Conservation (phyloP, 371 early-diverging fungal genomes). For the Mortierella sp. region DNA sequence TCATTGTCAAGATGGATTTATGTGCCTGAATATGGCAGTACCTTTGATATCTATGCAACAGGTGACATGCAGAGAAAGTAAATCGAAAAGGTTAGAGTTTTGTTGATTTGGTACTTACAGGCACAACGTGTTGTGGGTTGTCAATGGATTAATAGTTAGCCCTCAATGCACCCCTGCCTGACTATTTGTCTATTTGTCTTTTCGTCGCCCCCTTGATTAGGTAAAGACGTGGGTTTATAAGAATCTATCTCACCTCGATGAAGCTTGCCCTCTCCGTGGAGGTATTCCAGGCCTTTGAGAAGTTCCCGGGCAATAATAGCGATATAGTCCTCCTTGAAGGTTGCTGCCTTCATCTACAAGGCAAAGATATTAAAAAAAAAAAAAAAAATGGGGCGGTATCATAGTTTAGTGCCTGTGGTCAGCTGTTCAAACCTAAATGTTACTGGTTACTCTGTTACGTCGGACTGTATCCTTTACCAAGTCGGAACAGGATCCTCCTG, state of each 20-base stretch:
- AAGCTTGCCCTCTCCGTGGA: constrained; percentile 94
- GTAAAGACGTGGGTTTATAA: background rate
- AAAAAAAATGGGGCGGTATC: background rate
- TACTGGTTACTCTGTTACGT: background rate
- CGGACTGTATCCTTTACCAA: constrained; percentile 63
- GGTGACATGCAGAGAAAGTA: constrained; percentile 18
- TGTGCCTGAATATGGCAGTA: constrained; percentile 4
- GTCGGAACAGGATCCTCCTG: constrained; percentile 92
- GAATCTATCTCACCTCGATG: constrained; percentile 82
- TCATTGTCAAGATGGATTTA: background rate
- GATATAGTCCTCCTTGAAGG: constrained; percentile 89
- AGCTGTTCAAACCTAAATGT: background rate
- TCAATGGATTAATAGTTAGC: background rate
- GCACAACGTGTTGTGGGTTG: background rate
- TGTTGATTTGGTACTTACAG: background rate
- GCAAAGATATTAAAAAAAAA: background rate
- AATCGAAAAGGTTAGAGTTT: constrained; percentile 20
- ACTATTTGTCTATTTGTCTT: background rate
- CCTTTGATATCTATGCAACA: constrained; percentile 44
- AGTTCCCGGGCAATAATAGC: constrained; percentile 94
- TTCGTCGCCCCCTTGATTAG: background rate
- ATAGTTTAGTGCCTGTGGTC: background rate
- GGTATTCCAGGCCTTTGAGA: constrained; percentile 92
- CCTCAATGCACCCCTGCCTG: background rate
- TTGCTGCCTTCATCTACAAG: constrained; percentile 82